Percentiles rank a stretch among this genome's conserved stretches.
Conservation (phyloP, 2,329 filamentous ascomycete species). For the Xylaria sp. region DNA sequence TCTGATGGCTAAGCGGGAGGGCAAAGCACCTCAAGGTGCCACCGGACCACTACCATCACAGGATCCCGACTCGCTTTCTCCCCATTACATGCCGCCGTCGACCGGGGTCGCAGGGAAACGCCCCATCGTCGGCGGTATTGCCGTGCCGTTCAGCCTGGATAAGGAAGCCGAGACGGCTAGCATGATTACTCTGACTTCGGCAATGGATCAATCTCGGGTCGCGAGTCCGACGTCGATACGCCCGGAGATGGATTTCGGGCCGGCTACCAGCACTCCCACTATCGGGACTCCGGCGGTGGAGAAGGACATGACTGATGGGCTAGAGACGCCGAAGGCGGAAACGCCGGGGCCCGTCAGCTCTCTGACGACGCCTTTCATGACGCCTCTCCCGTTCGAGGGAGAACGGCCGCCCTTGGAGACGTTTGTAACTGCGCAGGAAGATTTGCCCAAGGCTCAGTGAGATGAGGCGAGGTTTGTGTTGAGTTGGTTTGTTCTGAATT, state of each 20-base stretch:
- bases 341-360: conserved; percentile 30
- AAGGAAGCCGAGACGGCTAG: conserved; percentile 73
- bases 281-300: too few species aligned
- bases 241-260: conserved; percentile 26
- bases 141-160: conserved; percentile 76
- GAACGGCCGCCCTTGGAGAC: conserved; percentile 57
- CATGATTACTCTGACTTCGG: conserved; percentile 72
- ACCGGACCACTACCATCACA: conserved; percentile 39
- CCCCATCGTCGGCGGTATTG: conserved; percentile 74
- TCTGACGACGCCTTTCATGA: conserved; percentile 33
- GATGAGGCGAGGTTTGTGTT: background rate
- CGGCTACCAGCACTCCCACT: conserved; percentile 24
- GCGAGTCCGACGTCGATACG: conserved; percentile 47
- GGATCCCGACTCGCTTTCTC: conserved; percentile 44
- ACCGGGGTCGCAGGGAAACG: conserved; percentile 68
- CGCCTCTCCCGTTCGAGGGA: conserved; percentile 21
- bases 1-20: conserved; percentile 55
- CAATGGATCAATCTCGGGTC: conserved; percentile 48
- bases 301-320: conserved; percentile 28
- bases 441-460: conserved; percentile 47
- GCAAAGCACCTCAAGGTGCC: conserved; percentile 48
- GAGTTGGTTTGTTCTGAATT: background rate
- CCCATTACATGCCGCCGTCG: conserved; percentile 55
- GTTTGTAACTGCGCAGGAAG: conserved; percentile 64
- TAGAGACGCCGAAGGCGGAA: conserved; percentile 24